Percentiles rank a stretch among this genome's conserved stretches.
Evolutionary conservation across 2,329 filamentous ascomycete species (phyloP).

Genomic region (Blumeria hordei): DNA sequence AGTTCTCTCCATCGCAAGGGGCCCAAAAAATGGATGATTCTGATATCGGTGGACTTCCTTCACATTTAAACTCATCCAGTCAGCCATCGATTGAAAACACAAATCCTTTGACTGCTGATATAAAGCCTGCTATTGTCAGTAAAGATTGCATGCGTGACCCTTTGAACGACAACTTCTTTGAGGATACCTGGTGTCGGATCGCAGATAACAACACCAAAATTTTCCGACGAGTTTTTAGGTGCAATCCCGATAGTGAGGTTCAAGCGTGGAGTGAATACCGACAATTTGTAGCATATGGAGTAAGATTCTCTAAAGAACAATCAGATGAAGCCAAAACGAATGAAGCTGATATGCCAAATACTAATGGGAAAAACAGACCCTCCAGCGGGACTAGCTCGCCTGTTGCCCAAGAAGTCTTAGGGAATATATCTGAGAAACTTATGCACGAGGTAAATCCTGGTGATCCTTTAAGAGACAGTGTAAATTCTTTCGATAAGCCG

Average conservation of each 20-base stretch:
- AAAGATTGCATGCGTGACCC: constrained; percentile 93
- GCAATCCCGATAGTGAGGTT: constrained; percentile 90
- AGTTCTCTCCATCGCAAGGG: constrained; percentile 43
- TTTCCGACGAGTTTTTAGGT: constrained; percentile 81
- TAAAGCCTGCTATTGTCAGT: constrained; percentile 49
- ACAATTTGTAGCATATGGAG: constrained; percentile 35
- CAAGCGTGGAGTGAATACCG: constrained; percentile 74
- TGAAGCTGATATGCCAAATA: constrained; percentile 13
- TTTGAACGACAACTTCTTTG: constrained; percentile 55
- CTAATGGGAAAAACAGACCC: constrained; percentile 13
- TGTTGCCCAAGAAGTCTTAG: constrained; percentile 6
- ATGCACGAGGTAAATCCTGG: constrained; percentile 4
- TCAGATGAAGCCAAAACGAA: constrained; percentile 11
- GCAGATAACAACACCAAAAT: constrained; percentile 91
- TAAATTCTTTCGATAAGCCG: constrained; percentile 11
- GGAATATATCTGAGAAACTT: constrained; percentile 10
- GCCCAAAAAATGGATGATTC: constrained; percentile 52
- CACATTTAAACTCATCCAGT: constrained; percentile 28
- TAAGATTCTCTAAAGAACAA: constrained; percentile 37
- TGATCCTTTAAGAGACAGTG: constrained; percentile 10
- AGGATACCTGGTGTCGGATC: constrained; percentile 67
- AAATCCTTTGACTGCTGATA: constrained; percentile 36
- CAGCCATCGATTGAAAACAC: constrained; percentile 21
- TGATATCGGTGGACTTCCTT: constrained; percentile 56
- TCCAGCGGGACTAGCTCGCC: constrained; percentile 8